phyloP scores from a whole-genome alignment of 2,329 filamentous ascomycete species.

The Talaromyces pinophilus region DNA sequence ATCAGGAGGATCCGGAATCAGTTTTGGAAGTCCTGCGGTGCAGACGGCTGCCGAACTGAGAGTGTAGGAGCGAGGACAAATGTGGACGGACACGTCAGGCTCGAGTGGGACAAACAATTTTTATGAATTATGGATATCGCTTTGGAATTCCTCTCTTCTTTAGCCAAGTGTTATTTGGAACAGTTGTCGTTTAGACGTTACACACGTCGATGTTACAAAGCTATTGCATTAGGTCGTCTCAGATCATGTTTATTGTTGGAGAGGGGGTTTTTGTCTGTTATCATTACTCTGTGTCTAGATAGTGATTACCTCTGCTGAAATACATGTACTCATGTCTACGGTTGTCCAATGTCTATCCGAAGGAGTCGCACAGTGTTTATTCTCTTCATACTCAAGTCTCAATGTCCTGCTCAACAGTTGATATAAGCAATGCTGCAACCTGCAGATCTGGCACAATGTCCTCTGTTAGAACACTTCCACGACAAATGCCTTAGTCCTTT shows the following conservation, averaged over 20 bases:
- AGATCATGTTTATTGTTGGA: background rate
- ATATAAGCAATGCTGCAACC: too few species aligned
- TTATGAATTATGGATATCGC: background rate
- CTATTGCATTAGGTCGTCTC: background rate
- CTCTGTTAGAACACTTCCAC: too few species aligned
- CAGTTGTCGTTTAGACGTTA: background rate
- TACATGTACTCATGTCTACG: background rate
- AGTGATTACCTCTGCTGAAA: background rate
- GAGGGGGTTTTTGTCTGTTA: background rate
- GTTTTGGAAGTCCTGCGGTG: background rate
- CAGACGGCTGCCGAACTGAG: background rate
- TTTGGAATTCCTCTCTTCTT: background rate
- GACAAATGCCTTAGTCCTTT: too few species aligned
- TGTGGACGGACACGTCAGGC: background rate
- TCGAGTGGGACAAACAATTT: background rate
- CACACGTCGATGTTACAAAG: background rate
- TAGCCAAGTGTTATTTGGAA: background rate
- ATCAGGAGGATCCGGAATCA: background rate
- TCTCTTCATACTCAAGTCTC: too few species aligned
- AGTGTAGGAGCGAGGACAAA: background rate
- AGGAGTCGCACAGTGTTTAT: background rate
- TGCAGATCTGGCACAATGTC: too few species aligned
- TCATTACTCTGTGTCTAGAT: background rate
- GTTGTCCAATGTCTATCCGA: background rate
- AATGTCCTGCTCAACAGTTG: too few species aligned